Percentiles rank a stretch among this genome's conserved stretches.
These are phyloP conservation scores for Sesbania bispinosa DNA, from an alignment of 306 rosid species.

Conservation along the genomic window DNA sequence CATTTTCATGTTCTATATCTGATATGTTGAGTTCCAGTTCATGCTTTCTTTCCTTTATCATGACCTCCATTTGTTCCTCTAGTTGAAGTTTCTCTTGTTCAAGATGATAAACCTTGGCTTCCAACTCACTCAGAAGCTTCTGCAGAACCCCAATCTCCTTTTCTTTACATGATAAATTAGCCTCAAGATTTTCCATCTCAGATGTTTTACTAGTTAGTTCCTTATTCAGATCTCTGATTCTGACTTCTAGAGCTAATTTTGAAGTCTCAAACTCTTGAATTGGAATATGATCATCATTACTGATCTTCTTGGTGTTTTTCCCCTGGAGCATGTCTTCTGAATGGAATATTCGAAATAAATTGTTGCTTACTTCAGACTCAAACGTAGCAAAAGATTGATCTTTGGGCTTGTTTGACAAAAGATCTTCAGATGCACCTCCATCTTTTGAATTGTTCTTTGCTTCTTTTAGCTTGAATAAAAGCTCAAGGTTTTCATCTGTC, in stretches of 20 bases:
- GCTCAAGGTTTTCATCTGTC: constrained; percentile 92
- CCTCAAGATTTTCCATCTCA: constrained; percentile 39
- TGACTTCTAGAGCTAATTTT: constrained; percentile 34
- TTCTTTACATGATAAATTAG: constrained; percentile 35
- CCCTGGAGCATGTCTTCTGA: constrained; percentile 35
- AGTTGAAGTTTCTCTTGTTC: constrained; percentile 37
- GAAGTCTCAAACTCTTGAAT: constrained; percentile 33
- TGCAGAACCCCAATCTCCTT: constrained; percentile 35
- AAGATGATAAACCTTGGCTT: constrained; percentile 41
- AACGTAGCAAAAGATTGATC: constrained; percentile 40
- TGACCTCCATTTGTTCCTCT: constrained; percentile 33
- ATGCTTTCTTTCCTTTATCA: constrained; percentile 30
- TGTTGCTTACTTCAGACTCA: constrained; percentile 49
- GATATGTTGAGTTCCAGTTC: constrained; percentile 40
- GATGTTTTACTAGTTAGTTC: constrained; percentile 29
- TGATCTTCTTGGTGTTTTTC: constrained; percentile 29
- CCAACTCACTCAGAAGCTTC: constrained; percentile 32
- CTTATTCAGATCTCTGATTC: constrained; percentile 34
- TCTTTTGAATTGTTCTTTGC: constrained; percentile 40
- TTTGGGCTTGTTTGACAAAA: constrained; percentile 30
- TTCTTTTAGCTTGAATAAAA: constrained; percentile 81
- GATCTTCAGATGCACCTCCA: constrained; percentile 31
- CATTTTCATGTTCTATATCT: constrained; percentile 49
- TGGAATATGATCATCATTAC: constrained; percentile 13
- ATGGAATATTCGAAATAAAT: constrained; percentile 31